Conservation (phyloP, 1,284 basidiomycete genomes). For the Caloboletus inedulis region DNA sequence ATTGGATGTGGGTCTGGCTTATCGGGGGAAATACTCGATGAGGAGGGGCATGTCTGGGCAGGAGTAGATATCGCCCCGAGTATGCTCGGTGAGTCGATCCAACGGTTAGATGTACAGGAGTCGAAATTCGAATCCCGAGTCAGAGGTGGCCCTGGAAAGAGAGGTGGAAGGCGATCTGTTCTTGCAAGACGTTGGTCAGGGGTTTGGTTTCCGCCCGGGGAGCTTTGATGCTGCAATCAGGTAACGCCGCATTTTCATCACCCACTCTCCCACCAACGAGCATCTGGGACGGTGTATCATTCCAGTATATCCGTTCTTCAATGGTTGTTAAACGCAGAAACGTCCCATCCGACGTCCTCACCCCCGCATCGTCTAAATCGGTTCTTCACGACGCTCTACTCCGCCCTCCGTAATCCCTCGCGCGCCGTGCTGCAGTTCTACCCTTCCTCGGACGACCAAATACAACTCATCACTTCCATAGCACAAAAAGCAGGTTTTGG, state of each 20-base stretch:
- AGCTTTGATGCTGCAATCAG: conserved; percentile 98
- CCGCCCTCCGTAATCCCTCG: conserved; percentile 86
- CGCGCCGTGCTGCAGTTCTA: conserved; percentile 97
- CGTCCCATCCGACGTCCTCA: conserved; percentile 84
- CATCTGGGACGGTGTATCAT: neutral
- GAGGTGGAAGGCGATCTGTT: conserved; percentile 94
- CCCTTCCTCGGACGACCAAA: conserved; percentile 92
- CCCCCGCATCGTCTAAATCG: conserved; percentile 88
- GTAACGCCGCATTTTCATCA: conserved; percentile 40
- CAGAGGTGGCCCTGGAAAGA: conserved; percentile 91
- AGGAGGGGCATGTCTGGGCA: conserved; percentile 92
- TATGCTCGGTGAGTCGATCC: conserved; percentile 77
- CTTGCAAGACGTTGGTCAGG: conserved; percentile 90
- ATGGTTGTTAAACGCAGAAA: conserved; percentile 98
- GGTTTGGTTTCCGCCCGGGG: conserved; percentile 92
- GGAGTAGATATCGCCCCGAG: conserved; percentile 95
- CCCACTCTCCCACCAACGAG: neutral
- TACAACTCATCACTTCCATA: conserved; percentile 90
- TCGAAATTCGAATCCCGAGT: neutral
- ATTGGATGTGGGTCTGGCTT: conserved; percentile 98
- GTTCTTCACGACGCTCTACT: conserved; percentile 97
- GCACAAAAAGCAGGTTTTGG: conserved; percentile 96
- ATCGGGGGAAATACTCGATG: conserved; percentile 95
- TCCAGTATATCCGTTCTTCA: conserved; percentile 94
- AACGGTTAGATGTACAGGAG: neutral